These are phyloP conservation scores for Letharia columbiana DNA, from an alignment of 495 filamentous ascomycete genomes.

Conservation along the genomic window DNA sequence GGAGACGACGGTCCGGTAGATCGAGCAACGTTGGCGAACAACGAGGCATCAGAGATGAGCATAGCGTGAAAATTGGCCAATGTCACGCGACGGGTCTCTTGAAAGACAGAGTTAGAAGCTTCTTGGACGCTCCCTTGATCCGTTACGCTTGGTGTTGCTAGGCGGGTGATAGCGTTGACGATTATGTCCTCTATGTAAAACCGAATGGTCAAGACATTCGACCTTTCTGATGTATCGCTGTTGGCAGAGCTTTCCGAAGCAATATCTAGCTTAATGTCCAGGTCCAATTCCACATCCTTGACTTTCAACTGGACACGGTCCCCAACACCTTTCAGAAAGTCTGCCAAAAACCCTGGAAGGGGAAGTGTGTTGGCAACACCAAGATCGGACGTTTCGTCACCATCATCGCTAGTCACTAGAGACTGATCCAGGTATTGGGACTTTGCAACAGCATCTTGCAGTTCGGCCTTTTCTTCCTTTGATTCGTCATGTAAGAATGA, in stretches of 20 bases:
- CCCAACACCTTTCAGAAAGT: conserved; percentile 71
- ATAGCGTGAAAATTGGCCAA: conserved; percentile 54
- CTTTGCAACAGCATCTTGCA: conserved; percentile 67
- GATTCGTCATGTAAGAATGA: conserved; percentile 83
- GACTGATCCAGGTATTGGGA: conserved; percentile 53
- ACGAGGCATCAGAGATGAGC: conserved; percentile 61
- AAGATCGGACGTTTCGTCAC: conserved; percentile 53
- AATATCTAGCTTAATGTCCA: conserved; percentile 37
- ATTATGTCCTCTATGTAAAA: conserved; percentile 57
- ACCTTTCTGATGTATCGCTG: conserved; percentile 13
- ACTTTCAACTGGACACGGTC: conserved; percentile 71
- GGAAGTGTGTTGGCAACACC: conserved; percentile 68
- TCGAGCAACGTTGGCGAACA: conserved; percentile 58
- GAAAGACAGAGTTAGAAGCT: conserved; percentile 22
- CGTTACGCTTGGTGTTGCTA: conserved; percentile 23
- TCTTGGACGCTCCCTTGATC: neutral
- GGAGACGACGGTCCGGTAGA: conserved; percentile 56
- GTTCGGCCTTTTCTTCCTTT: conserved; percentile 58
- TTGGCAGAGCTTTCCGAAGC: conserved; percentile 14
- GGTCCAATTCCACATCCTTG: conserved; percentile 55
- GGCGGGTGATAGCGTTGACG: conserved; percentile 53
- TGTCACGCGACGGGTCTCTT: conserved; percentile 57
- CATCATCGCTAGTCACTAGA: conserved; percentile 36
- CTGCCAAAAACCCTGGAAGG: conserved; percentile 72
- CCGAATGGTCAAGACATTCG: conserved; percentile 53